Base-by-base conservation (phyloP, 2,329 filamentous ascomycete genomes). In the Diaporthe citri region DNA sequence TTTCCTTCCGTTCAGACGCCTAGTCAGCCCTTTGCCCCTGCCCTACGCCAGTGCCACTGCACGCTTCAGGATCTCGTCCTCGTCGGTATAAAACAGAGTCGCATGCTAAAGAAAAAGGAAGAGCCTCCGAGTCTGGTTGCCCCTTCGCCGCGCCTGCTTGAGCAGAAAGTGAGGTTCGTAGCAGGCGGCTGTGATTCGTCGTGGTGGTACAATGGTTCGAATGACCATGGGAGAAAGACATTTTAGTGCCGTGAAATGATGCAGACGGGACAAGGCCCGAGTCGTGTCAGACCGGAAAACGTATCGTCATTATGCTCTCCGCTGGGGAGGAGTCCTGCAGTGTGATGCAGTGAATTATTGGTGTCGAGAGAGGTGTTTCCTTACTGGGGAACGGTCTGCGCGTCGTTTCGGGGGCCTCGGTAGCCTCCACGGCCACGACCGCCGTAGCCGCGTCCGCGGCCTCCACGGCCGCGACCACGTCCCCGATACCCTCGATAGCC, bases 401-500 rank as follows among this genome's bases (percentile, higher is more conserved):
- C 52, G 25, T 70, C 57, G 46, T 31, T 75, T 31, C 74, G 74
- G 28, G 66, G 81, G 43, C 87, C 84, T 36, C 79, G 77, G 74
- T 77, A 79, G 39, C 78, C 79, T 46, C 84, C 84, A 70, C 84
- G 80, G 48, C 84, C 83, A 70, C 84, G 83, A 51, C 81, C 80
- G 28, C 81, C 81, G 56, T 74, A 78, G 9, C 85, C 85, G 74
- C 85, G 83, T 28, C 88, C 88, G 75, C 89, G 86, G 34, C 86
- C 84, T 36, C 93, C 92, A 66, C 93, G 90, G 31, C 94, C 94
- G 74, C 95, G 92, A 48, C 94, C 94, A 57, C 95, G 90, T 41
- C 95, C 94, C 70, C 95, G 93, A 84, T 92, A 97, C 71, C 92
- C 91, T 76, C 94, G 90, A 82, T 91, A 94, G 22, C 92, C 90